Percentiles rank a stretch among this genome's conserved stretches.
Conservation (phyloP, 2,329 filamentous ascomycete species). For the Thermothelomyces thermophilus region DNA sequence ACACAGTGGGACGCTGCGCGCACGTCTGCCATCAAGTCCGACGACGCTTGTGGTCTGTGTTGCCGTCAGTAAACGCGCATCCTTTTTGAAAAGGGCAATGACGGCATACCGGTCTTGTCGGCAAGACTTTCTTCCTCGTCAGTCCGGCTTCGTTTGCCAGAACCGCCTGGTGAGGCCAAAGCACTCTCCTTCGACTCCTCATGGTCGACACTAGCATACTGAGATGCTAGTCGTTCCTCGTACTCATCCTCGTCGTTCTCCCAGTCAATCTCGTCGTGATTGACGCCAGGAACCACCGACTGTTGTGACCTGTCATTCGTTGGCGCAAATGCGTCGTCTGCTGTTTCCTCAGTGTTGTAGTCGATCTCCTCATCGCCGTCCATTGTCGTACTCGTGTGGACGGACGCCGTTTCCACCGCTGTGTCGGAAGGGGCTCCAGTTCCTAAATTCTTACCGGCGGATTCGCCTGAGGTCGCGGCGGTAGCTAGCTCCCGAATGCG, state of each 20-base stretch:
- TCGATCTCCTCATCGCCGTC: slow-evolving; percentile 36
- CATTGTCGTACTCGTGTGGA: slow-evolving; percentile 29
- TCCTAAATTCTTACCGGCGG: background rate
- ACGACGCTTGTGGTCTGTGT: slow-evolving; percentile 27
- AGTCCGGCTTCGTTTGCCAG: slow-evolving; percentile 29
- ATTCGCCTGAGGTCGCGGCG: background rate
- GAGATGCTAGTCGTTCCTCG: slow-evolving; percentile 5
- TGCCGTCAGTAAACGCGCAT: slow-evolving; percentile 7
- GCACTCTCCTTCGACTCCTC: slow-evolving; percentile 17
- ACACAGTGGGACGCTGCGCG: background rate
- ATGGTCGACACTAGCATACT: background rate
- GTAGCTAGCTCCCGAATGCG: background rate
- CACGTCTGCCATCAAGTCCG: slow-evolving; percentile 23
- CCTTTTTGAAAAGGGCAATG: background rate
- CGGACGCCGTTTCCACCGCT: slow-evolving; percentile 12
- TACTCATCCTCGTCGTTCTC: slow-evolving; percentile 32
- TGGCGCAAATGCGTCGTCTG: slow-evolving; percentile 24
- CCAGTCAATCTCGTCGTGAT: slow-evolving; percentile 33
- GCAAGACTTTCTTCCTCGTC: slow-evolving; percentile 23
- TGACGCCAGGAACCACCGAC: background rate
- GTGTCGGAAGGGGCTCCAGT: background rate
- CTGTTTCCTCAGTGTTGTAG: slow-evolving; percentile 25
- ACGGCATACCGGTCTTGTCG: slow-evolving; percentile 25
- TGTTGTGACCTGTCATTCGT: slow-evolving; percentile 9
- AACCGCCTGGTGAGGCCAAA: slow-evolving; percentile 24